phyloP scores from a whole-genome alignment of 1,139 yeast genomes.

The Pichia sp. region DNA sequence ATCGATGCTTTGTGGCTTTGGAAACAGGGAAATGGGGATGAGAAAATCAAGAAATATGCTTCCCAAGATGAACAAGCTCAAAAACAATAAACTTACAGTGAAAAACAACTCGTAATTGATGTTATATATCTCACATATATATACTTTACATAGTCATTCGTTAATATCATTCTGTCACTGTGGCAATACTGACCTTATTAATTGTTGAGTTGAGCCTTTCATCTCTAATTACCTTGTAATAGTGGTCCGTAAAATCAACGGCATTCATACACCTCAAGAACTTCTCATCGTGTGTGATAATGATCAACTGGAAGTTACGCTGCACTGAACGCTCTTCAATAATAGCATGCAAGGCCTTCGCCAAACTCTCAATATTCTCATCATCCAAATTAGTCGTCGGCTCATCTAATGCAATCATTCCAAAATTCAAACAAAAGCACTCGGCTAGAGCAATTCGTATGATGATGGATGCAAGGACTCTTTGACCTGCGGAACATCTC shows the following conservation, averaged over 20 bases:
- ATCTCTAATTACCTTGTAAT: slow-evolving; percentile 76
- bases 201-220: slow-evolving; percentile 77
- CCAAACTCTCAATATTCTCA: slow-evolving; percentile 85
- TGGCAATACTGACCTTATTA: slow-evolving; percentile 27
- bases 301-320: slow-evolving; percentile 86
- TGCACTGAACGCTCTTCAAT: slow-evolving; percentile 73
- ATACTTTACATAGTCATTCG: background rate
- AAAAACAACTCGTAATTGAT: background rate
- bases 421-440: slow-evolving; percentile 92
- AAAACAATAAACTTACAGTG: background rate
- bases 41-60: slow-evolving; percentile 19
- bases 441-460: slow-evolving; percentile 91
- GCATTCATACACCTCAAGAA: slow-evolving; percentile 85
- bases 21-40: slow-evolving; percentile 69
- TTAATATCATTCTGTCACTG: slow-evolving; percentile 15
- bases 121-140: background rate
- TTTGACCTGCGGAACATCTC: slow-evolving; percentile 96
- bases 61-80: slow-evolving; percentile 23
- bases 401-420: slow-evolving; percentile 93
- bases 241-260: slow-evolving; percentile 80
- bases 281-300: slow-evolving; percentile 93
- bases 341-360: slow-evolving; percentile 70
- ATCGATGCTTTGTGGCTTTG: slow-evolving; percentile 93
- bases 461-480: slow-evolving; percentile 87
- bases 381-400: slow-evolving; percentile 95